Conservation (phyloP, 306 rosid genomes). For the Quercus variabilis region DNA sequence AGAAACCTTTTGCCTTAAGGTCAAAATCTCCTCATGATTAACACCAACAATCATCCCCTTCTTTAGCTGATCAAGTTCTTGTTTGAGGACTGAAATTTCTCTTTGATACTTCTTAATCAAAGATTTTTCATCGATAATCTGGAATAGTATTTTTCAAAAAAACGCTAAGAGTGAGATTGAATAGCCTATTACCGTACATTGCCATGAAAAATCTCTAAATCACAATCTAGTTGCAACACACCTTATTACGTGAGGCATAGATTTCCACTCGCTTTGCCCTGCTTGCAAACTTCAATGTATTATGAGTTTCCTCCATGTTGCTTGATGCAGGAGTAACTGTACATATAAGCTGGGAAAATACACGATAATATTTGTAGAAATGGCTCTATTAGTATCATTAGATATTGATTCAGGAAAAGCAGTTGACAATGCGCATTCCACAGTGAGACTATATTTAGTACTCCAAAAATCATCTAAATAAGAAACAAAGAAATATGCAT, state of each 20-base stretch:
- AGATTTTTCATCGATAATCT: slow-evolving; percentile 98
- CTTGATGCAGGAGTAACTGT: slow-evolving; percentile 99
- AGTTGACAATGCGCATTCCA: not conserved
- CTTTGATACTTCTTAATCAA: slow-evolving; percentile 94
- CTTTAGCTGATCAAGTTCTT: slow-evolving; percentile 94
- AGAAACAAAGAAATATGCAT: not conserved
- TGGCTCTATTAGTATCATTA: slow-evolving; percentile 1
- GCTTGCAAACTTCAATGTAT: slow-evolving; percentile 97
- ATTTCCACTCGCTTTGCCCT: slow-evolving; percentile 99
- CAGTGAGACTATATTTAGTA: not conserved
- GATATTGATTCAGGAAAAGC: slow-evolving; percentile 1
- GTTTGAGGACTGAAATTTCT: slow-evolving; percentile 88
- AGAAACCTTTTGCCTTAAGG: slow-evolving; percentile 81
- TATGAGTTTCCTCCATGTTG: slow-evolving; percentile 99
- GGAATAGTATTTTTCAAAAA: slow-evolving; percentile 25
- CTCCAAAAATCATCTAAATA: not conserved
- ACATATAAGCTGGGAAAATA: slow-evolving; percentile 84
- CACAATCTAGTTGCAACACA: slow-evolving; percentile 24
- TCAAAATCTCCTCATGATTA: slow-evolving; percentile 88
- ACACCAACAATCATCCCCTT: slow-evolving; percentile 77
- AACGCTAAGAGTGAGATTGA: slow-evolving; percentile 7
- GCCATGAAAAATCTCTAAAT: not conserved
- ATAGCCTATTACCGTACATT: slow-evolving; percentile 8
- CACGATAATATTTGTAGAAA: slow-evolving; percentile 19
- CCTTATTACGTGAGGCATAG: slow-evolving; percentile 96